Evolutionary conservation across 306 rosid species (phyloP), one percentile per base, ranked within the genome.

Genomic region (Vicia faba): DNA sequence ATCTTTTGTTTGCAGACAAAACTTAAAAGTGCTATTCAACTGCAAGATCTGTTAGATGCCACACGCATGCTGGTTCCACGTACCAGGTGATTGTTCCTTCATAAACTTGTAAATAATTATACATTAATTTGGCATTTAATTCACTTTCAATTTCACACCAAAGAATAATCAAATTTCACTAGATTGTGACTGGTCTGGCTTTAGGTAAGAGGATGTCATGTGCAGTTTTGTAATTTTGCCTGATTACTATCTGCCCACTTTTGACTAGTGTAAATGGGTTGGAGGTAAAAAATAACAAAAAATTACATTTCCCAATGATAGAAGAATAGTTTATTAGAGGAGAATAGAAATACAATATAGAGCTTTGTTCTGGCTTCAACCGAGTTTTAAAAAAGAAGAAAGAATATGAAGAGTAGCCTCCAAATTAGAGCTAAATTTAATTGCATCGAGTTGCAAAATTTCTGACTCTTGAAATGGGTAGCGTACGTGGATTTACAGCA

Each of bases 51-150:
- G 66, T 78, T 92, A 66, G 98, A 92, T 83, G 98, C 96, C 71
- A 92, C 98, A 31, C 89, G 98, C 74, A 86, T 87, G 86, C 91
- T 92, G 69, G 98, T 92, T 48, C 98, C 98, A 75, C 92, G 93
- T 70, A 67, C 77, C 33, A 87, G 98, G 98, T 92, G 86, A 68
- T 53, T 14, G 70, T 67, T 60, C 35, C 19, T 62, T 38, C 81
- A 71, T 16, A 26, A 40, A 25, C 45, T 28, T 71, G 19, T 39
- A 15, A 38, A 62, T 72, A 40, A 56, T 59, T 69, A 12, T 58
- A 51, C 20, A 13, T 68, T 26, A 25, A 29, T 53, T 16, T 68
- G 43, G 28, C 62, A 44, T 50, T 15, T 38, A 45, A 49, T 43
- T 48, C 55, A 45, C 55, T 39, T 48, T 63, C 14, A 66, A 28